These are phyloP conservation scores for Pleomassaria siparia DNA, from an alignment of 2,329 filamentous ascomycete species.

Conservation along the genomic window DNA sequence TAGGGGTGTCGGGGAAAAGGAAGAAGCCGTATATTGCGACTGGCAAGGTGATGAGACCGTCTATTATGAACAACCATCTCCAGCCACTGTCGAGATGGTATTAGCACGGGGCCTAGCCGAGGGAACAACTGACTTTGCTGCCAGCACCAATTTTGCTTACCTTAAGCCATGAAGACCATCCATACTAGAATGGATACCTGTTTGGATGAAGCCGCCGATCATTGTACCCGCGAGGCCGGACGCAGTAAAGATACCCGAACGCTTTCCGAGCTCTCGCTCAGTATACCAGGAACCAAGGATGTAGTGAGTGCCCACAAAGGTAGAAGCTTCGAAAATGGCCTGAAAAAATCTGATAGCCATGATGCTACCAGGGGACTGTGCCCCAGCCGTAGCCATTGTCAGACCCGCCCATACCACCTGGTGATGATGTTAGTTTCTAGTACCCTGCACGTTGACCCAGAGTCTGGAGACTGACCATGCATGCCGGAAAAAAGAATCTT, in stretches of 20 bases:
- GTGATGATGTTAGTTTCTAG: conserved; percentile 6
- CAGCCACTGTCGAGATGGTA: conserved; percentile 48
- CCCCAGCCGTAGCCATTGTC: conserved; percentile 62
- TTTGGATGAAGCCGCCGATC: conserved; percentile 65
- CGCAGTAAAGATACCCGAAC: conserved; percentile 62
- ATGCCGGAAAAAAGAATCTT: conserved; percentile 63
- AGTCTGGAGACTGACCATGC: conserved; percentile 52
- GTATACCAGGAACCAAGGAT: conserved; percentile 64
- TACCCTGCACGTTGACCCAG: background rate
- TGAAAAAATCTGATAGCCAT: conserved; percentile 61
- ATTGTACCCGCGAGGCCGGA: conserved; percentile 62
- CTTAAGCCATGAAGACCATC: conserved; percentile 52
- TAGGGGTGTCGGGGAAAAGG: conserved; percentile 49
- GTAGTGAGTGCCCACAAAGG: conserved; percentile 60
- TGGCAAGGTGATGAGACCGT: conserved; percentile 59
- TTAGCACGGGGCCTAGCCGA: background rate
- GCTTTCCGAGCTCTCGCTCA: conserved; percentile 61
- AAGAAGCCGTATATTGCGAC: conserved; percentile 54
- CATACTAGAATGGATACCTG: conserved; percentile 49
- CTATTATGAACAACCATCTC: conserved; percentile 52
- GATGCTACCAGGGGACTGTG: conserved; percentile 55
- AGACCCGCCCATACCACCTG: conserved; percentile 60
- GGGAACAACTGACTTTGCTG: background rate
- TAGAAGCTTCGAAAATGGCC: conserved; percentile 58
- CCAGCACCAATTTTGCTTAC: too few relatives aligned